Base-by-base conservation (phyloP, 768 basidiomycete genomes). In the Russula sp. region DNA sequence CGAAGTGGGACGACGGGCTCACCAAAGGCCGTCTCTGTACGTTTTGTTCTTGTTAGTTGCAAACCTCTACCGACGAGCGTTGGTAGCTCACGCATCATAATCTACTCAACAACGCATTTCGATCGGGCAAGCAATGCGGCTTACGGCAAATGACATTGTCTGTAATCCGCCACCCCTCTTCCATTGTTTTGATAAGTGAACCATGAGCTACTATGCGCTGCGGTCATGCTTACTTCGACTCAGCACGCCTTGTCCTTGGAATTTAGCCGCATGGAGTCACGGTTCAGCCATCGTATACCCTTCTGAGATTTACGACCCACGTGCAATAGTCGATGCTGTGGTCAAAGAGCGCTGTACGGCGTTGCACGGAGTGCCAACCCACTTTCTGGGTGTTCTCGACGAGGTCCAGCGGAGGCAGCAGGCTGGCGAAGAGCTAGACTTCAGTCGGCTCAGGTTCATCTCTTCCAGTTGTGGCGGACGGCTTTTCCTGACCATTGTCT, bases 131-230 rank as follows among this genome's bases (percentile, higher is more conserved):
- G 84, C 83, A 69, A 92, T 94, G 92, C 74, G 75, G 58, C 76
- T 94, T 49, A 81, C 85, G 0, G 76, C 83, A 28, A 72, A 80
- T 10, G 91, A 94, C 66, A 74, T 89, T 26, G 74, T 92, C 5
- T 92, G 91, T 79, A 92, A 93, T 66, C 85, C 85, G 1, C 91
- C 91, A 2, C 91, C 91, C 0, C 75, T 92, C 1, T 94, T 92
- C 72, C 91, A 94, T 72, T 93, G 91, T 72, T 92, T 92, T 82
- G 91, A 91, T 90, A 76, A 87, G 89, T 89, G 38, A 36, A 48
- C 2, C 48, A 52, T 65, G 8, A 24, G 8, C 20, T 9, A 48
- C 16, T 9, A 48, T 54, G 22, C 14, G 48, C n/a, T 36, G 6
- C 8, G 7, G 30, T 60, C 50, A 7, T 40, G 13, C 50, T 67